phyloP scores from a whole-genome alignment of 257 asterid genomes.

The Ehretia macrophylla region DNA sequence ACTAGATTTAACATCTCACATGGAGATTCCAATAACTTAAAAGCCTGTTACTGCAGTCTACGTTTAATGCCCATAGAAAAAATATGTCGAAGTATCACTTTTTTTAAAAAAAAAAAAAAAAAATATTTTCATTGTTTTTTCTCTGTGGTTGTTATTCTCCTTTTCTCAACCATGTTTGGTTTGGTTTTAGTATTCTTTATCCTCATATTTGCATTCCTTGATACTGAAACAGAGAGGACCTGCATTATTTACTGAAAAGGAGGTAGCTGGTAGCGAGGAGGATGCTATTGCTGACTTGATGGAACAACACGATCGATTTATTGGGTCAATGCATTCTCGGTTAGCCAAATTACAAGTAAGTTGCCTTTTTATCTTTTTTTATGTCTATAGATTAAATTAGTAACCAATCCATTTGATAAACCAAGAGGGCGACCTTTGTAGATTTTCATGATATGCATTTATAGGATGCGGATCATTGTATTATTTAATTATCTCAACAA shows the following conservation, averaged over 20 bases:
- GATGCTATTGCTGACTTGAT: constrained; percentile 68
- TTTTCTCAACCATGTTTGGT: background rate
- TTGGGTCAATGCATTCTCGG: constrained; percentile 86
- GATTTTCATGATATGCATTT: too few relatives aligned
- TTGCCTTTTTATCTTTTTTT: background rate
- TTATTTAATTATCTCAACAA: too few relatives aligned
- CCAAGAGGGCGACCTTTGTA: background rate
- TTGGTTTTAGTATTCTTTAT: background rate
- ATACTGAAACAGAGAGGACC: constrained; percentile 47
- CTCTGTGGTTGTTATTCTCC: background rate
- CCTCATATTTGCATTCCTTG: constrained; percentile 12
- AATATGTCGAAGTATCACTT: background rate
- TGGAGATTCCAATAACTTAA: too few relatives aligned
- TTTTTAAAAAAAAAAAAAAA: too few relatives aligned
- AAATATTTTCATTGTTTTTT: background rate
- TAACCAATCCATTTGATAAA: background rate
- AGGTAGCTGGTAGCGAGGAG: constrained; percentile 67
- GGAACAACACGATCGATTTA: constrained; percentile 72
- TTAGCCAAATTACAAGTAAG: constrained; percentile 82
- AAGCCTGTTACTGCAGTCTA: too few relatives aligned
- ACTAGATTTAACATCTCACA: too few relatives aligned
- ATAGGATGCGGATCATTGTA: too few relatives aligned
- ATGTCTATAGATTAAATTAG: background rate
- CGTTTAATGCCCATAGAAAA: too few relatives aligned
- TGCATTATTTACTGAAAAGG: constrained; percentile 42